A percentile compares a stretch with the other conserved stretches of the same genome.
These are phyloP conservation scores for Ensete ventricosum DNA, from an alignment of 176 grass and related monocot species.

Conservation along the genomic window DNA sequence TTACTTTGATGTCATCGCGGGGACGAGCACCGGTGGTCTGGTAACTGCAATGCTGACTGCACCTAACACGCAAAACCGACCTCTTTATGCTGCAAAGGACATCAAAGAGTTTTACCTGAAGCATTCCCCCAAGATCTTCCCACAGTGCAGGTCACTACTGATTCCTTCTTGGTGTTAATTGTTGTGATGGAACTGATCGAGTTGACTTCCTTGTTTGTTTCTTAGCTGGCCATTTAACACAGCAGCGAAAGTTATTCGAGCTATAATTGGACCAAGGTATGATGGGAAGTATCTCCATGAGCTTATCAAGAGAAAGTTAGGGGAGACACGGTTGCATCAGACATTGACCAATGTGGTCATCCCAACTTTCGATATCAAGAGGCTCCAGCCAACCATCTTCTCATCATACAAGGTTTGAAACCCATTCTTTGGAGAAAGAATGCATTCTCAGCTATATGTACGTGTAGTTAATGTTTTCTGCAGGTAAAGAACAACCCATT, in stretches of 20 bases:
- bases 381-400: slow-evolving; percentile 71
- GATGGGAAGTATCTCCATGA: slow-evolving; percentile 78
- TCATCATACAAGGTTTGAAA: slow-evolving; percentile 47
- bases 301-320: slow-evolving; percentile 51
- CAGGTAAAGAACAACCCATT: neutral
- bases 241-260: slow-evolving; percentile 34
- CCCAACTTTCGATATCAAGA: slow-evolving; percentile 81
- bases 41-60: slow-evolving; percentile 63
- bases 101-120: slow-evolving; percentile 62
- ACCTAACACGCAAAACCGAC: slow-evolving; percentile 43
- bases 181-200: neutral
- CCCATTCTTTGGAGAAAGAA: neutral
- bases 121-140: slow-evolving; percentile 62
- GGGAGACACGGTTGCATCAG: slow-evolving; percentile 49
- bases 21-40: slow-evolving; percentile 80
- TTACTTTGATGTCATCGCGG: slow-evolving; percentile 77
- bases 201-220: slow-evolving; percentile 18
- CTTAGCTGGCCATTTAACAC: slow-evolving; percentile 31
- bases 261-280: slow-evolving; percentile 50
- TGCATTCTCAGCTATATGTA: neutral
- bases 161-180: neutral
- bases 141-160: slow-evolving; percentile 46
- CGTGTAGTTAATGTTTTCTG: neutral
- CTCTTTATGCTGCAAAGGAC: slow-evolving; percentile 78
- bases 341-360: slow-evolving; percentile 75